Evolutionary conservation across 2,329 filamentous ascomycete genomes (phyloP), one percentile per base, ranked within the genome.

Genomic region (Colletotrichum horii): DNA sequence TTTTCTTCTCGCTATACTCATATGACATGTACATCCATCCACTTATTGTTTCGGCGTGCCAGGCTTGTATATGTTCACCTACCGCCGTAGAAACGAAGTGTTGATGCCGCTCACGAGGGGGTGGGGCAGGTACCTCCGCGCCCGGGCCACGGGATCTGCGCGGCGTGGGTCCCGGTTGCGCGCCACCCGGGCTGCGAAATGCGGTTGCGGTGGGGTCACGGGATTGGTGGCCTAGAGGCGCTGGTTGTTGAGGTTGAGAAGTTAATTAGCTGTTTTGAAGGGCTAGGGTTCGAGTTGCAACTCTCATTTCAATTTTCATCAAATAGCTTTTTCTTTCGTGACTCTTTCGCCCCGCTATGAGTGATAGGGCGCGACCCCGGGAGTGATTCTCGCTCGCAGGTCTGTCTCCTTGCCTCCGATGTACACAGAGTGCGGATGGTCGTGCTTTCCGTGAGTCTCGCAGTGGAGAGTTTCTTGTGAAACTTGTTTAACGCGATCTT

Each of bases 231-330:
- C 16, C 30, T 8, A 62, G 15, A 4, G 30, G 58, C 30, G 22
- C 8, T 1, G 0, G 3, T 2, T 7, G 11, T 52, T 22, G n/a
- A 22, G 43, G 12, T 3, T 52, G 43, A 48, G 1, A 12, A 0
- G 3, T 4, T 0, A 6, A 48, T 2, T n/a, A n/a, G n/a, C 19
- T 43, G 19, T 16, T 11, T 48, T 8, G 3, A 1, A 48, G n/a
- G 3, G 0, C n/a, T 0, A 22, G 3, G 3, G n/a, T 48, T 48
- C 43, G n/a, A 48, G 19, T 48, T 28, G 26, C 26, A 4, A 28
- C 26, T 28, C 26, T 28, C 6, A 28, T 28, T 43, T 2, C 6
- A 0, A 12, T 7, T 48, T n/a, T n/a, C 11, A 9, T 48, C 2
- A n/a, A 32, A 32, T 32, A 32, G 9, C 9, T 8, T 6, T 32